These are phyloP conservation scores for Acmispon strigosus DNA, from an alignment of 306 rosid species.

Conservation along the genomic window DNA sequence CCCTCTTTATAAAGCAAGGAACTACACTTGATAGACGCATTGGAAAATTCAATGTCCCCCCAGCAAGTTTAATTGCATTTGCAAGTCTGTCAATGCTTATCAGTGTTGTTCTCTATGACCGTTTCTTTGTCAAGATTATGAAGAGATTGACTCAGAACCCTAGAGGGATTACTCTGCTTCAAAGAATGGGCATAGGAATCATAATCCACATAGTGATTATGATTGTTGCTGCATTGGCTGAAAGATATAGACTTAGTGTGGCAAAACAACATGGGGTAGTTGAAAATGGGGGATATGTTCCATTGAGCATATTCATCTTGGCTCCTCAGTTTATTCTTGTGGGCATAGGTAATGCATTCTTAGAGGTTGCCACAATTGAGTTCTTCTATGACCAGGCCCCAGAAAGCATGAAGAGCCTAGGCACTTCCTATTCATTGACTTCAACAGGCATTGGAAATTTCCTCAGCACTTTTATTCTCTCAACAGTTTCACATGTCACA, in stretches of 20 bases:
- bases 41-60: constrained; percentile 57
- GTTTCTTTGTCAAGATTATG: constrained; percentile 42
- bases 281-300: constrained; percentile 28
- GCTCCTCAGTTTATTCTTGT: constrained; percentile 53
- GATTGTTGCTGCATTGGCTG: constrained; percentile 40
- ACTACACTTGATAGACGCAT: constrained; percentile 45
- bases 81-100: constrained; percentile 42
- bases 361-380: constrained; percentile 57
- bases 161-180: constrained; percentile 65
- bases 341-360: constrained; percentile 55
- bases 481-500: constrained; percentile 40
- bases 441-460: constrained; percentile 57
- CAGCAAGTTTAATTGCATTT: constrained; percentile 49
- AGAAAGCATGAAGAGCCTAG: constrained; percentile 68
- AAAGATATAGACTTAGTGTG: constrained; percentile 46
- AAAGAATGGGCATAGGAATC: constrained; percentile 60
- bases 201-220: constrained; percentile 36
- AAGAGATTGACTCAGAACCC: constrained; percentile 46
- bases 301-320: constrained; percentile 52
- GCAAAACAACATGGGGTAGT: constrained; percentile 24
- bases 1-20: constrained; percentile 65
- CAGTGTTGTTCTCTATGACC: constrained; percentile 45
- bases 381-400: constrained; percentile 84
- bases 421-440: constrained; percentile 56
- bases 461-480: constrained; percentile 49